Percentiles rank a stretch among this genome's conserved stretches.
Conservation (phyloP, 495 filamentous ascomycete genomes). For the Aspergillus ostianus region DNA sequence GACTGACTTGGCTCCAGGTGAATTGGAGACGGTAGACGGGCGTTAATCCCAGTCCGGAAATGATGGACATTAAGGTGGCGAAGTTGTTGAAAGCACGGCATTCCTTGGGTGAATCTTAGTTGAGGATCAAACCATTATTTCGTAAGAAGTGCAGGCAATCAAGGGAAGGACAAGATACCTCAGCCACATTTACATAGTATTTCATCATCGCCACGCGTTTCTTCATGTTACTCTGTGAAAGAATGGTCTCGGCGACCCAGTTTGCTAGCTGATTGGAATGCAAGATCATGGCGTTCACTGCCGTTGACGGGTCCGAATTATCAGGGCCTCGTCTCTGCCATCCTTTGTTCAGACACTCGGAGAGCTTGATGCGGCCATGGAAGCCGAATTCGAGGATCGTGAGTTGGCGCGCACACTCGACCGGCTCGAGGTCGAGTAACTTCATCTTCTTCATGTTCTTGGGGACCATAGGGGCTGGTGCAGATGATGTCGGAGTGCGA, state of each 20-base stretch:
- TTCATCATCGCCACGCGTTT: slow-evolving; percentile 92
- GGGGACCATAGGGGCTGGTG: slow-evolving; percentile 81
- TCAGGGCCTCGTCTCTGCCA: slow-evolving; percentile 81
- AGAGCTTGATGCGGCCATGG: slow-evolving; percentile 80
- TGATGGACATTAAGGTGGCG: slow-evolving; percentile 88
- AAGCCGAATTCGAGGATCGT: slow-evolving; percentile 88
- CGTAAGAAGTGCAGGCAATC: background rate
- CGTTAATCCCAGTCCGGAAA: slow-evolving; percentile 82
- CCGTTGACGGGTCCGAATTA: slow-evolving; percentile 78
- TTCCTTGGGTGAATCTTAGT: slow-evolving; percentile 57
- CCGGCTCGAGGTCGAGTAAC: slow-evolving; percentile 87
- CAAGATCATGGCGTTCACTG: slow-evolving; percentile 85
- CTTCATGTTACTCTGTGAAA: slow-evolving; percentile 82
- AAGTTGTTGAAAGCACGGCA: slow-evolving; percentile 87
- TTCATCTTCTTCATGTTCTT: slow-evolving; percentile 97
- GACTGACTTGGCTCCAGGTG: slow-evolving; percentile 84
- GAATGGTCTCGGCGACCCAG: slow-evolving; percentile 93
- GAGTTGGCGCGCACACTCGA: slow-evolving; percentile 86
- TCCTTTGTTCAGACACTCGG: slow-evolving; percentile 87
- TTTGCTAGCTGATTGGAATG: slow-evolving; percentile 95
- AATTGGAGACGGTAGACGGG: slow-evolving; percentile 84
- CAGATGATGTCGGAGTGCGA: slow-evolving; percentile 65
- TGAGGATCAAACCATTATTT: background rate
- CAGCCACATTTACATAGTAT: slow-evolving; percentile 86
- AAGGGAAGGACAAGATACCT: slow-evolving; percentile 47